phyloP scores from a whole-genome alignment of 441 rosid genomes.

The Adansonia gregorii region DNA sequence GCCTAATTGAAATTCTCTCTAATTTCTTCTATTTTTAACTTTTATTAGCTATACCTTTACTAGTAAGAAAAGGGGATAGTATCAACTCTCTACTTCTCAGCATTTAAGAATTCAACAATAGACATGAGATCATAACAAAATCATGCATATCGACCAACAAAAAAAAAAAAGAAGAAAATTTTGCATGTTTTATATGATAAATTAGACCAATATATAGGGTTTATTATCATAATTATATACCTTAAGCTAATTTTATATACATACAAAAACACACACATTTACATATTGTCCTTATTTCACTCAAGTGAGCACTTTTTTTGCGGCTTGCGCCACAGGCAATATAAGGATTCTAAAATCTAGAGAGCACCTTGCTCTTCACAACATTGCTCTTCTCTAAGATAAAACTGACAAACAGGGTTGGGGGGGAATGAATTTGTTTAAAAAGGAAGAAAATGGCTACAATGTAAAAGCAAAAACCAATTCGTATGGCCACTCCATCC shows the following conservation, averaged over 20 bases:
- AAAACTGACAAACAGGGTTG: neutral
- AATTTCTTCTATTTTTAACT: neutral
- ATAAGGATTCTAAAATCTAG: neutral
- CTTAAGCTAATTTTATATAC: neutral
- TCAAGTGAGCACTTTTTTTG: neutral
- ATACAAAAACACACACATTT: neutral
- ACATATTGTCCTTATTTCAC: conserved; percentile 6
- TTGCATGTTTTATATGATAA: neutral
- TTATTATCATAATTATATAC: neutral
- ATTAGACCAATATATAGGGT: neutral
- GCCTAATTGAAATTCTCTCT: neutral
- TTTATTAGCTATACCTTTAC: neutral
- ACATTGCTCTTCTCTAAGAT: neutral
- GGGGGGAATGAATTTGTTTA: neutral
- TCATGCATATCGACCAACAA: neutral
- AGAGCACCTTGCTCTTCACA: neutral
- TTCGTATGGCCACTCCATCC: neutral
- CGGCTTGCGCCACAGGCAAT: neutral
- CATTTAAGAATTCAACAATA: neutral
- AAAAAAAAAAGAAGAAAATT: neutral
- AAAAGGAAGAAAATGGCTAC: neutral
- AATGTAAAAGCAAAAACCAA: neutral
- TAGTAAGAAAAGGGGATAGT: neutral
- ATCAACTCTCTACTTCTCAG: neutral
- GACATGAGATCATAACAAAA: neutral